These are phyloP conservation scores for Phytophthora pistaciae DNA, from an alignment of 352 stramenopile genomes.

Conservation along the genomic window DNA sequence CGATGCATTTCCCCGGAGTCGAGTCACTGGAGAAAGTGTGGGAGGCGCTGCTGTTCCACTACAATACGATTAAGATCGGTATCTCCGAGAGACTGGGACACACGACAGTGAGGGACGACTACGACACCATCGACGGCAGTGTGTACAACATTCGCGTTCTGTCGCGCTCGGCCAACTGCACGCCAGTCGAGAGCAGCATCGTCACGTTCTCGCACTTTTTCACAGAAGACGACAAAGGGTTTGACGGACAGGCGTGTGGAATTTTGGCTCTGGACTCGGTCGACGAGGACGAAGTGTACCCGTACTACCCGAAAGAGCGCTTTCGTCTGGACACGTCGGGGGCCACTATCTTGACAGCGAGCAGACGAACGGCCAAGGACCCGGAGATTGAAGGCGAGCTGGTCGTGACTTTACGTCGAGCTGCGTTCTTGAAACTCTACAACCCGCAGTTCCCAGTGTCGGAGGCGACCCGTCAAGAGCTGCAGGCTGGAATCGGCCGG, in stretches of 20 bases:
- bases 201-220: conserved; percentile 22
- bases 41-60: conserved; percentile 39
- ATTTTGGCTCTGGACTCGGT: conserved; percentile 27
- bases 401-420: conserved; percentile 36
- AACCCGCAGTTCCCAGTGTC: conserved; percentile 21
- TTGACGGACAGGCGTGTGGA: conserved; percentile 8
- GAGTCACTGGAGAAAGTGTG: conserved; percentile 33
- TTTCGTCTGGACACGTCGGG: conserved; percentile 21
- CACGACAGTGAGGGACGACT: conserved; percentile 37
- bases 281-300: conserved; percentile 28
- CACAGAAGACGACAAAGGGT: conserved; percentile 5
- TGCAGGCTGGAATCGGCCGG: conserved; percentile 25
- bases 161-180: conserved; percentile 11
- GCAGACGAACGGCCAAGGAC: neutral
- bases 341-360: conserved; percentile 17
- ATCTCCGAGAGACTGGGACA: conserved; percentile 42
- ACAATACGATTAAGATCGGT: conserved; percentile 43
- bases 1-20: conserved; percentile 33
- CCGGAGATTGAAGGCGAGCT: conserved; percentile 2
- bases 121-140: conserved; percentile 28
- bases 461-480: conserved; percentile 9
- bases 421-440: conserved; percentile 25
- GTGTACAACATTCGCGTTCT: conserved; percentile 17
- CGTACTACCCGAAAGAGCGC: conserved; percentile 11
- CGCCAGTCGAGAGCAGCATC: conserved; percentile 11